Evolutionary conservation across 495 filamentous ascomycete species (phyloP).

Genomic region (Annulohypoxylon stygium): DNA sequence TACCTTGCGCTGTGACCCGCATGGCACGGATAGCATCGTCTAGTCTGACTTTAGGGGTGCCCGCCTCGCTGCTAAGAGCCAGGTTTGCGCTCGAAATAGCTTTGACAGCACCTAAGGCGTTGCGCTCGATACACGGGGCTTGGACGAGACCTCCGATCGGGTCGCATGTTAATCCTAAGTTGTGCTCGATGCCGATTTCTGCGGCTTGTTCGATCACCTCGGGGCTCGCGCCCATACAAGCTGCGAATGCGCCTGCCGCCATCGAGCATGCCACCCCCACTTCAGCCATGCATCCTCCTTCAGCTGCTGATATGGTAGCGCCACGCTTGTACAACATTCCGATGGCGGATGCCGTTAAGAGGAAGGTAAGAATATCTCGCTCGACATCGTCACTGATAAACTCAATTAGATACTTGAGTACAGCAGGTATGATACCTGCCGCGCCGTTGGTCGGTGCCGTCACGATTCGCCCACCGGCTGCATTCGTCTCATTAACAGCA

Average conservation of each 20-base stretch:
- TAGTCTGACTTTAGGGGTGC: slow-evolving; percentile 52
- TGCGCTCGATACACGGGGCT: slow-evolving; percentile 55
- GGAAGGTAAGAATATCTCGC: slow-evolving; percentile 53
- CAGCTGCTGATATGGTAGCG: slow-evolving; percentile 54
- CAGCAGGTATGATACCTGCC: slow-evolving; percentile 54
- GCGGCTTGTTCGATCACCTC: slow-evolving; percentile 55
- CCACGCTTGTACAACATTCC: slow-evolving; percentile 57
- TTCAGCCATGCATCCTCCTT: slow-evolving; percentile 57
- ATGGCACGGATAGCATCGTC: slow-evolving; percentile 55
- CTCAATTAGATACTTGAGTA: slow-evolving; percentile 54
- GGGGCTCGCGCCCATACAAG: slow-evolving; percentile 54
- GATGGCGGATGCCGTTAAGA: slow-evolving; percentile 53
- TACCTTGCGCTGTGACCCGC: slow-evolving; percentile 53
- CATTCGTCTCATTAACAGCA: slow-evolving; percentile 56
- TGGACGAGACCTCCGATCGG: slow-evolving; percentile 54
- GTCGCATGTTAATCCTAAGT: slow-evolving; percentile 54
- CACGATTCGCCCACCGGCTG: slow-evolving; percentile 54
- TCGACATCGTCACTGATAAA: slow-evolving; percentile 55
- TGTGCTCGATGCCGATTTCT: slow-evolving; percentile 56
- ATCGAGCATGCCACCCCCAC: slow-evolving; percentile 58
- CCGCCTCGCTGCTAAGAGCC: slow-evolving; percentile 52
- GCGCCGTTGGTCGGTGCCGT: slow-evolving; percentile 56
- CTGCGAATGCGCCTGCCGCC: slow-evolving; percentile 54
- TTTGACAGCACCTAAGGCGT: slow-evolving; percentile 54
- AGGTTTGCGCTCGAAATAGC: slow-evolving; percentile 55